Percentiles rank a stretch among this genome's conserved stretches.
These are phyloP conservation scores for Mucor ambiguus DNA, from an alignment of 371 early-diverging fungal species.

Conservation along the genomic window DNA sequence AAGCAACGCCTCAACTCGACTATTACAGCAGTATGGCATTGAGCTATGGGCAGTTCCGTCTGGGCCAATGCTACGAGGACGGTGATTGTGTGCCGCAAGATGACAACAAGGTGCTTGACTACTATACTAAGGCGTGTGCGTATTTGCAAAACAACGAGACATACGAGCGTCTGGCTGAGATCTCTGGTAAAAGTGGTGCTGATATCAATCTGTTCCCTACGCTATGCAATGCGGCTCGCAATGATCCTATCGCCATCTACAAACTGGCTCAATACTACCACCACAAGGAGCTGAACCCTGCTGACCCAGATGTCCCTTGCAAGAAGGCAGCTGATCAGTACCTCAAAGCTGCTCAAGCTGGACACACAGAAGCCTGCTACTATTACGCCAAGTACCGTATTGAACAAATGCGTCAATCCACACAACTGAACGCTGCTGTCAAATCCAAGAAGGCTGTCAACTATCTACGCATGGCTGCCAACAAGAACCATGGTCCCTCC, in stretches of 20 bases:
- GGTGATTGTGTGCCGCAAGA: conserved; percentile 13
- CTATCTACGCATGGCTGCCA: conserved; percentile 22
- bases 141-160: conserved; percentile 19
- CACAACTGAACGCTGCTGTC: not conserved
- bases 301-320: conserved; percentile 9
- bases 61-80: conserved; percentile 28
- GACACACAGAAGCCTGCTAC: conserved; percentile 24
- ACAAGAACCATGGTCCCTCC: conserved; percentile 21
- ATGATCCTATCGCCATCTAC: conserved; percentile 16
- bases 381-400: conserved; percentile 23
- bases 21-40: conserved; percentile 17
- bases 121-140: conserved; percentile 21
- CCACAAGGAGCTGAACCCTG: not conserved
- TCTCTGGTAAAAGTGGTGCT: conserved; percentile 2
- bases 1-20: conserved; percentile 1
- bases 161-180: conserved; percentile 18
- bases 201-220: conserved; percentile 12
- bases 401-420: not conserved
- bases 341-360: conserved; percentile 15
- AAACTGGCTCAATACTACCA: conserved; percentile 22
- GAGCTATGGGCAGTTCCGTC: conserved; percentile 25
- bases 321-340: conserved; percentile 17
- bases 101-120: conserved; percentile 7
- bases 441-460: conserved; percentile 6
- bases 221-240: conserved; percentile 21